Base-by-base conservation (phyloP, 768 basidiomycete genomes). In the Tulasnella sp. region DNA sequence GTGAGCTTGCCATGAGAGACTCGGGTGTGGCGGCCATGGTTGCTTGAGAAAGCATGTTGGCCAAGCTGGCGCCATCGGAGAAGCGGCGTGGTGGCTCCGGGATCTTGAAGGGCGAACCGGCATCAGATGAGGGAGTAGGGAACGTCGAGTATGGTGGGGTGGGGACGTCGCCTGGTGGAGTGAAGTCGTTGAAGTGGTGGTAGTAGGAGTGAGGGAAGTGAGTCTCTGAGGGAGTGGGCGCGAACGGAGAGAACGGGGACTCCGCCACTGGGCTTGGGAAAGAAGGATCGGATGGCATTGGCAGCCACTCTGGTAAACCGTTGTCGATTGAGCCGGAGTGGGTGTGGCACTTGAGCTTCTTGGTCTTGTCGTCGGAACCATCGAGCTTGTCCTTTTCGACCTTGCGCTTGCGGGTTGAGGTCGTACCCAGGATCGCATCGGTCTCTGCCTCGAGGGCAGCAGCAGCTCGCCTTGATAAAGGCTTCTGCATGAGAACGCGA, bases 401-500 rank as follows among this genome's bases (percentile, higher is more conserved):
- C 79, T 80, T 80, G 40, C 79, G 69, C 40, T 80, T 80, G 46
- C 79, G 44, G n/a, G 79, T 80, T 2, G 79, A 80, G 8, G 79
- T 80, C 40, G 79, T 80, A n/a, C 79, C 79, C 28, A 80, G 40
- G 40, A 80, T 73, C 24, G 79, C 79, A 48, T 80, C 79, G 42
- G 79, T 80, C 72, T 80, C 79, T 31, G 79, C 79, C 58, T 80
- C 79, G 28, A 80, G 72, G 42, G 79, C 79, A 48, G 79, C 79
- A 31, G 79, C 79, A n/a, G 79, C 79, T 40, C 79, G 14, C 44
- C 74, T 37, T 73, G 79, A 80, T 7, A 80, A 24, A 48, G 79
- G 79, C 74, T 80, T 80, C 58, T 80, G 79, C 79, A 80, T 80
- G 72, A 80, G 79, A 50, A 80, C 79, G 22, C 79, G 64, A 24